Evolutionary conservation across 805 yeast genomes (phyloP).

Genomic region (Middelhovenomyces tepae): DNA sequence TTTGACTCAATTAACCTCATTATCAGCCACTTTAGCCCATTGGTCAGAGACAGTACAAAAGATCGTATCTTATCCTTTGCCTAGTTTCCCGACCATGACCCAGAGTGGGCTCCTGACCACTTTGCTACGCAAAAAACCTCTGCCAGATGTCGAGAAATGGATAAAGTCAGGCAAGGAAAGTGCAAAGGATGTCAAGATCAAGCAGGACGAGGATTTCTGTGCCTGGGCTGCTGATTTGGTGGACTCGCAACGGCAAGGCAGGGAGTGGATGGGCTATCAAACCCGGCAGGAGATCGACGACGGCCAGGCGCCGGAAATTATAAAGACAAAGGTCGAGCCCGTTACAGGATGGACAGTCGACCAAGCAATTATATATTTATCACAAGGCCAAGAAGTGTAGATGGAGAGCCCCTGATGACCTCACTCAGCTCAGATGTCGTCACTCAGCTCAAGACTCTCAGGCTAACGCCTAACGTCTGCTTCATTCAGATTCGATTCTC

Average conservation of each 20-base stretch:
- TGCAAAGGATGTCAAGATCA: conserved; percentile 25
- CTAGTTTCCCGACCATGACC: conserved; percentile 75
- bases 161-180: conserved; percentile 38
- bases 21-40: conserved; percentile 59
- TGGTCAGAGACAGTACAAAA: conserved; percentile 49
- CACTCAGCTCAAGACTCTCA: too few relatives aligned
- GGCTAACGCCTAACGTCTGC: too few relatives aligned
- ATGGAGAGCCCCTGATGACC: too few relatives aligned
- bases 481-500: too few relatives aligned
- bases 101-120: conserved; percentile 80
- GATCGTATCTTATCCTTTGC: conserved; percentile 76
- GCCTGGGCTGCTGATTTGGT: conserved; percentile 56
- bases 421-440: too few relatives aligned
- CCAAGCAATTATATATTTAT: conserved; percentile 13
- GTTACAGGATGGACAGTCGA: conserved; percentile 16
- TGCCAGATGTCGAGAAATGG: conserved; percentile 92
- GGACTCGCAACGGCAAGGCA: conserved; percentile 44
- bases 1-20: conserved; percentile 70
- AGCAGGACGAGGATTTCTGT: conserved; percentile 55
- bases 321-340: conserved; percentile 2
- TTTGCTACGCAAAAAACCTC: conserved; percentile 71
- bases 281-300: conserved; percentile 41
- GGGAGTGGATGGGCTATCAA: conserved; percentile 53
- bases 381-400: conserved; percentile 15
- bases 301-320: conserved; percentile 17